These are phyloP conservation scores for Malus asiatica DNA, from an alignment of 306 rosid genomes.

Conservation along the genomic window DNA sequence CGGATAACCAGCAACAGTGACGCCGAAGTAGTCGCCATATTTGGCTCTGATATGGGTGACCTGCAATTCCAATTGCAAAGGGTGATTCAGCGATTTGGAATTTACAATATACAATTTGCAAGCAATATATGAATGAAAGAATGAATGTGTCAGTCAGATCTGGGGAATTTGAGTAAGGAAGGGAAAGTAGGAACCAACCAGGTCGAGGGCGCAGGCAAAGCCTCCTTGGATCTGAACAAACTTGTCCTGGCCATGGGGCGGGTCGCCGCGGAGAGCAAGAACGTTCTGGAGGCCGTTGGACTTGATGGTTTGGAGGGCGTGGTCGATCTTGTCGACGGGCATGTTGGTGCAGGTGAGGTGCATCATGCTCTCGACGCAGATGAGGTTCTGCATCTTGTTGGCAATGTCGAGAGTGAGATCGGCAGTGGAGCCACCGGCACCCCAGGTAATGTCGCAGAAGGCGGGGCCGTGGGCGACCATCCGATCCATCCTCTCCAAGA, in stretches of 20 bases:
- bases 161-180: no score
- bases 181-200: constrained; percentile 28
- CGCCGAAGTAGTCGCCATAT: constrained; percentile 89
- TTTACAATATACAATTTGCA: neutral
- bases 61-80: constrained; percentile 20
- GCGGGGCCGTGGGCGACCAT: constrained; percentile 90
- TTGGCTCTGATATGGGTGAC: constrained; percentile 71
- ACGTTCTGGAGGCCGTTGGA: constrained; percentile 88
- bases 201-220: constrained; percentile 87
- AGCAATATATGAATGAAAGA: no score
- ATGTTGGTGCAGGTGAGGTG: constrained; percentile 96
- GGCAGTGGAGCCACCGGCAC: constrained; percentile 93
- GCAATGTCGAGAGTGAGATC: constrained; percentile 88
- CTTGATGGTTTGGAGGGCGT: constrained; percentile 76
- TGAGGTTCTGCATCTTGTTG: constrained; percentile 80
- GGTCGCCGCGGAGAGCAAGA: constrained; percentile 95
- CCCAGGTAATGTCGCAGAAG: constrained; percentile 97
- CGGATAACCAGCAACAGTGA: constrained; percentile 97
- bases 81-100: neutral
- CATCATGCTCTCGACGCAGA: constrained; percentile 97
- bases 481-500: constrained; percentile 92
- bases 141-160: no score
- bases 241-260: constrained; percentile 97
- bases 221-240: constrained; percentile 88
- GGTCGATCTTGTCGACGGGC: constrained; percentile 91